phyloP scores from a whole-genome alignment of 768 basidiomycete species.

The Phlebiopsis flavidoalba region DNA sequence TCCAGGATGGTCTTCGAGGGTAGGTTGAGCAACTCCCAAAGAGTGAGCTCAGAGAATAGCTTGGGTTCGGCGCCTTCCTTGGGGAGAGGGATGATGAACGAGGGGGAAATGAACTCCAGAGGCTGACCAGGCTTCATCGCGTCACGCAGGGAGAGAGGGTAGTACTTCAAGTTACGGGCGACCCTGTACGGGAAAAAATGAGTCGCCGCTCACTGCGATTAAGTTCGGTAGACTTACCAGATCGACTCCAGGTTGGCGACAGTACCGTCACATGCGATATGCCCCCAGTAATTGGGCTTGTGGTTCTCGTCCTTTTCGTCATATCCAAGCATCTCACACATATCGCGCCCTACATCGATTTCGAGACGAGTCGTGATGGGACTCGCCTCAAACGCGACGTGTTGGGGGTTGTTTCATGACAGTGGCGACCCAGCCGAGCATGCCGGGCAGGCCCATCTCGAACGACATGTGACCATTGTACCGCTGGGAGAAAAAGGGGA shows the following conservation, averaged over 20 bases:
- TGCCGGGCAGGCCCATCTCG: constrained; percentile 29
- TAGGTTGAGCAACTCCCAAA: constrained; percentile 42
- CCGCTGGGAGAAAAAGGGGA: constrained; percentile 36
- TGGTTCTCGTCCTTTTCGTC: constrained; percentile 8
- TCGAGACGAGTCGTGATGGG: constrained; percentile 37
- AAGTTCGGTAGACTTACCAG: constrained; percentile 25
- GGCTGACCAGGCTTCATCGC: constrained; percentile 26
- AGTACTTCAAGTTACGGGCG: constrained; percentile 45
- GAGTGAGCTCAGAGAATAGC: constrained; percentile 25
- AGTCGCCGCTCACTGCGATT: not conserved
- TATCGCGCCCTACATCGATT: constrained; percentile 31
- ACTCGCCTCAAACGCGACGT: constrained; percentile 36
- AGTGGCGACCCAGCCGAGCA: constrained; percentile 18
- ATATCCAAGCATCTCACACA: constrained; percentile 38
- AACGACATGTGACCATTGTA: constrained; percentile 37
- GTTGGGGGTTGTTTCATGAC: constrained; percentile 38
- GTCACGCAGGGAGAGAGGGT: constrained; percentile 32
- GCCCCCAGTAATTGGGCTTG: constrained; percentile 30
- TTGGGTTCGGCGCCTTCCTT: constrained; percentile 13
- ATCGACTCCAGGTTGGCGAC: constrained; percentile 45
- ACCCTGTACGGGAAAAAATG: not conserved
- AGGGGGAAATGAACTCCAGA: constrained; percentile 26
- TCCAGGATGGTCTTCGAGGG: constrained; percentile 26
- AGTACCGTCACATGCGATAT: constrained; percentile 38
- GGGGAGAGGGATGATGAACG: constrained; percentile 29